Percentiles rank a stretch among this genome's conserved stretches.
These are phyloP conservation scores for Vigna angularis DNA, from an alignment of 306 rosid species.

Conservation along the genomic window DNA sequence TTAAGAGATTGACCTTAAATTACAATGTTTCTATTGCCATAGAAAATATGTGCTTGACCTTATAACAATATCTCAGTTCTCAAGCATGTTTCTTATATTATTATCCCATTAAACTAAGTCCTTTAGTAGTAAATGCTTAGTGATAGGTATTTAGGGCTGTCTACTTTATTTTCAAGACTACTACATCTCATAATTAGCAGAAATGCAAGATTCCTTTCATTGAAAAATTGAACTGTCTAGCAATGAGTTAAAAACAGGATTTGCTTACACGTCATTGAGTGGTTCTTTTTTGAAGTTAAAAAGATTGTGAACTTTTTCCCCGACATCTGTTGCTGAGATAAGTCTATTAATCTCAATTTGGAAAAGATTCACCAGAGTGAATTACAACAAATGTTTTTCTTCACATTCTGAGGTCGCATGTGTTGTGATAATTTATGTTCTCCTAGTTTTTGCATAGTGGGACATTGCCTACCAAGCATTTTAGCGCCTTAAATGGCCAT, in stretches of 20 bases:
- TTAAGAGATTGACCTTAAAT: slow-evolving; percentile 11
- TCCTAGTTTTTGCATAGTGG: slow-evolving; percentile 6
- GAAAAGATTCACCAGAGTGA: slow-evolving; percentile 12
- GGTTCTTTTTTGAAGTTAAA: neutral
- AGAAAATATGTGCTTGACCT: neutral
- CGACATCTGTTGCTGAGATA: slow-evolving; percentile 14
- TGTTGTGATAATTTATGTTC: neutral
- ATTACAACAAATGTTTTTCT: slow-evolving; percentile 9
- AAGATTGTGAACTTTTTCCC: neutral
- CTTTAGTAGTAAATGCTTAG: slow-evolving; percentile 5
- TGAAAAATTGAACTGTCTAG: slow-evolving; percentile 4
- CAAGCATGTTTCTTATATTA: slow-evolving; percentile 24
- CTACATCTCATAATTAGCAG: neutral
- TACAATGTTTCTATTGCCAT: slow-evolving; percentile 2
- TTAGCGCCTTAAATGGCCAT: neutral
- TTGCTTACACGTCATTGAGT: neutral
- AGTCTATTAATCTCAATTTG: slow-evolving; percentile 2
- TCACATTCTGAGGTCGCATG: neutral
- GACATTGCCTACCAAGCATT: slow-evolving; percentile 4
- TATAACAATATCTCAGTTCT: neutral
- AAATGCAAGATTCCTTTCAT: neutral
- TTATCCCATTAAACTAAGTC: neutral
- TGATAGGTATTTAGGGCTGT: neutral
- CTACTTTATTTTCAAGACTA: slow-evolving; percentile 10
- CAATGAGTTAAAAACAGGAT: slow-evolving; percentile 9